A percentile compares a stretch with the other conserved stretches of the same genome.
Conservation (phyloP, 2,329 filamentous ascomycete genomes). For the Nothophoma quercina region DNA sequence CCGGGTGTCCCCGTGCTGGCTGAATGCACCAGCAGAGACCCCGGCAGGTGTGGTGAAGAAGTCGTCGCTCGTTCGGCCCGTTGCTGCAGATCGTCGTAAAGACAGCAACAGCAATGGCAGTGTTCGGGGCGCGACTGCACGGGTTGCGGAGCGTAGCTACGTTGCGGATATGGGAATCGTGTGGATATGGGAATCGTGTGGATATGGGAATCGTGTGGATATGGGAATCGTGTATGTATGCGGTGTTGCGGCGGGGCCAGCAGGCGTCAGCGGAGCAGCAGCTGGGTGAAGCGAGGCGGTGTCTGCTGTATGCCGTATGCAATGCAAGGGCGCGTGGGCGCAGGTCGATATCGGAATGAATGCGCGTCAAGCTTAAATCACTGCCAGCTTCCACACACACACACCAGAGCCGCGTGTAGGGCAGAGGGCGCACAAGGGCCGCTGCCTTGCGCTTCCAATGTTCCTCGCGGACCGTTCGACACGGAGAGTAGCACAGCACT, state of each 20-base stretch:
- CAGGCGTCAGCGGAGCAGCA: slow-evolving; percentile 19
- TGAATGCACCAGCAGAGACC: slow-evolving; percentile 38
- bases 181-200: not conserved
- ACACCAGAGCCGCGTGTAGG: slow-evolving; percentile 22
- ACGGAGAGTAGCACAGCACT: not conserved
- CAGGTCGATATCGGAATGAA: slow-evolving; percentile 12
- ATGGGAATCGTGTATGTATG: slow-evolving; percentile 11
- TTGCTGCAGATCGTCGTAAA: slow-evolving; percentile 14
- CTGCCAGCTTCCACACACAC: slow-evolving; percentile 20
- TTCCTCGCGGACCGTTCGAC: slow-evolving; percentile 6
- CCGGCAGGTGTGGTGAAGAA: slow-evolving; percentile 23
- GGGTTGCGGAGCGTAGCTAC: not conserved
- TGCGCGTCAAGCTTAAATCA: slow-evolving; percentile 21
- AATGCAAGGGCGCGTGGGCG: slow-evolving; percentile 13
- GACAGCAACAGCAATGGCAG: slow-evolving; percentile 12
- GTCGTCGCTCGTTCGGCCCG: slow-evolving; percentile 6
- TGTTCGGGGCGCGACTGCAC: not conserved
- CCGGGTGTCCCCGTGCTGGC: slow-evolving; percentile 33
- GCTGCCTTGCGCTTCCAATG: slow-evolving; percentile 15
- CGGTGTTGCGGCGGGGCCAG: slow-evolving; percentile 1
- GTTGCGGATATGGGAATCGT: not conserved
- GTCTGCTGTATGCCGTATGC: not conserved
- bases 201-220: not conserved
- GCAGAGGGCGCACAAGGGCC: slow-evolving; percentile 5
- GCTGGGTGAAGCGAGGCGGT: slow-evolving; percentile 1